Conservation (phyloP, 2,329 filamentous ascomycete genomes). For the Aspergillus novofumigatus region DNA sequence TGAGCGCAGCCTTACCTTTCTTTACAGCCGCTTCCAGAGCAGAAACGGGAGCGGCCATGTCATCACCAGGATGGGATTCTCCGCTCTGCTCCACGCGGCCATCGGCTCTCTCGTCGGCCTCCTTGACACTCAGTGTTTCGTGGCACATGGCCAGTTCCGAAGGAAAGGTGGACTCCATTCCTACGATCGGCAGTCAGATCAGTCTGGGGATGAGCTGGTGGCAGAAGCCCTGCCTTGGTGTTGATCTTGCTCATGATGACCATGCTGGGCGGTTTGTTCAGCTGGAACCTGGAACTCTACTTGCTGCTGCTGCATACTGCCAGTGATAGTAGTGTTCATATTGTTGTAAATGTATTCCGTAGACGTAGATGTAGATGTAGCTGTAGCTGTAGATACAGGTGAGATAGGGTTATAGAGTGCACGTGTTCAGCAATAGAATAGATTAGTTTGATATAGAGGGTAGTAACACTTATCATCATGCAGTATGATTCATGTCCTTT, state of each 20-base stretch:
- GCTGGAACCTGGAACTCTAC: not conserved
- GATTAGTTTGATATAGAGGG: no score
- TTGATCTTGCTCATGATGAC: not conserved
- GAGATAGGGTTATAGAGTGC: no score
- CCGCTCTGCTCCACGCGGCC: slow-evolving; percentile 5
- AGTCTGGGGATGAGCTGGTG: not conserved
- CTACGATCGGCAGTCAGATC: no score
- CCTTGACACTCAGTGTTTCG: not conserved
- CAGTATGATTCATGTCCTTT: no score
- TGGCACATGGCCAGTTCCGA: not conserved
- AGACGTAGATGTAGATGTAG: no score
- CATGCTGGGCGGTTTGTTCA: slow-evolving; percentile 1
- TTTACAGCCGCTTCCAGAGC: slow-evolving; percentile 21
- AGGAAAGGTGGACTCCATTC: not conserved
- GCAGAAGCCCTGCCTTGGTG: not conserved
- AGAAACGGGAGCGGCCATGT: slow-evolving; percentile 15
- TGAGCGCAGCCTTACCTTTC: not conserved
- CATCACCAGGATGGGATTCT: slow-evolving; percentile 32
- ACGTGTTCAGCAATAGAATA: no score
- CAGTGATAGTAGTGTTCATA: no score
- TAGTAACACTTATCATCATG: no score
- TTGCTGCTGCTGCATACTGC: no score
- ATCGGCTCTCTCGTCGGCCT: not conserved
- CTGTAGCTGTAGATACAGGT: no score
- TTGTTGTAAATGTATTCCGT: no score